Percentiles rank a stretch among this genome's conserved stretches.
Evolutionary conservation across 2,329 filamentous ascomycete genomes (phyloP).

Genomic region (Chaetomiaceae sp.): DNA sequence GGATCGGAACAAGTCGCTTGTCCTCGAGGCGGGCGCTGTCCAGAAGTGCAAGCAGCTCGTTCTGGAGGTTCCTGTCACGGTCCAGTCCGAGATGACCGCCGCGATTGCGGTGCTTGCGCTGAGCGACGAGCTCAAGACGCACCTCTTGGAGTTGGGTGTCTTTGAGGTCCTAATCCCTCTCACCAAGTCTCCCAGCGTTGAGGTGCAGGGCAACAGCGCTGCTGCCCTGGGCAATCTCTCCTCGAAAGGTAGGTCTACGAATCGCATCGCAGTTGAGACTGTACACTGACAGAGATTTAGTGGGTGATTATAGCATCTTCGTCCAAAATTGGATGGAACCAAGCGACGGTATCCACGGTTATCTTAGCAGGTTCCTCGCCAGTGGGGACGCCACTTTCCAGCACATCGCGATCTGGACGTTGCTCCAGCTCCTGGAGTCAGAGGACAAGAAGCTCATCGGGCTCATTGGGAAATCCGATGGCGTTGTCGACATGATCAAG

Average conservation of each 20-base stretch:
- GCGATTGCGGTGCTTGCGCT: constrained; percentile 93
- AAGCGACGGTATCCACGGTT: constrained; percentile 91
- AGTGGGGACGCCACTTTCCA: constrained; percentile 97
- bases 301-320: constrained; percentile 95
- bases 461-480: constrained; percentile 82
- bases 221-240: constrained; percentile 93
- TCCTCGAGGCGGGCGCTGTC: constrained; percentile 91
- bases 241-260: constrained; percentile 68
- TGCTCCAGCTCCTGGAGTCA: constrained; percentile 91
- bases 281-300: constrained; percentile 42
- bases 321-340: constrained; percentile 91
- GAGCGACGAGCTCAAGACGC: constrained; percentile 91
- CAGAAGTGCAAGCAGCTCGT: constrained; percentile 98
- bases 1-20: constrained; percentile 96
- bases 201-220: constrained; percentile 97
- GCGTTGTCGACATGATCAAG: constrained; percentile 88
- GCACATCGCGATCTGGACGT: constrained; percentile 97
- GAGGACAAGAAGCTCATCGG: constrained; percentile 86
- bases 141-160: constrained; percentile 84
- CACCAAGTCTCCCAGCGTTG: constrained; percentile 91
- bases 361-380: constrained; percentile 85
- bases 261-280: neutral
- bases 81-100: constrained; percentile 99
- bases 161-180: constrained; percentile 95
- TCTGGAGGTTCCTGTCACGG: constrained; percentile 83